These are phyloP conservation scores for Tympanopsis confertula DNA, from an alignment of 2,329 filamentous ascomycete species.

Conservation along the genomic window DNA sequence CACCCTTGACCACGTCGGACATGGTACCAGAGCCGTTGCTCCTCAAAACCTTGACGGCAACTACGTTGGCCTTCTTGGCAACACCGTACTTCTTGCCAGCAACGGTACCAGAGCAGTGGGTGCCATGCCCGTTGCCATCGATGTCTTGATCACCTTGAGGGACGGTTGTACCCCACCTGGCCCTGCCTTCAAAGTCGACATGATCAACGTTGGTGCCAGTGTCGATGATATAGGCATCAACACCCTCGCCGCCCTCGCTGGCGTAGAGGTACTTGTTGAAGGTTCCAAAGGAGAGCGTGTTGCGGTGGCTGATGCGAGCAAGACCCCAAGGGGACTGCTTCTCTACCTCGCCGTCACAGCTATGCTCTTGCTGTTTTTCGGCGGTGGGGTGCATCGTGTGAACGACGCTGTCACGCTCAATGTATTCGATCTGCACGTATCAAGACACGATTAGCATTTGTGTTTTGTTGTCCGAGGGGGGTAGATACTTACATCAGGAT, in stretches of 20 bases:
- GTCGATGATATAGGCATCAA: conserved; percentile 97
- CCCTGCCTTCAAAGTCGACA: conserved; percentile 94
- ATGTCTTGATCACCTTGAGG: conserved; percentile 71
- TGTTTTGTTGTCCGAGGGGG: neutral
- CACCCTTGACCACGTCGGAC: conserved; percentile 97
- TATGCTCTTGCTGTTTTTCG: conserved; percentile 24
- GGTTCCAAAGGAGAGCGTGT: conserved; percentile 73
- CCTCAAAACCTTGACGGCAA: conserved; percentile 94
- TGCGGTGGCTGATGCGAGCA: conserved; percentile 91
- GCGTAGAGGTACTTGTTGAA: conserved; percentile 99
- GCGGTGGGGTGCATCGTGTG: conserved; percentile 56
- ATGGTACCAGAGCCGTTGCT: conserved; percentile 97
- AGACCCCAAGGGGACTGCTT: conserved; percentile 97
- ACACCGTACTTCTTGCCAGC: conserved; percentile 99
- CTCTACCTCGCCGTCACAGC: conserved; percentile 54
- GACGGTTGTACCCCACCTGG: conserved; percentile 94
- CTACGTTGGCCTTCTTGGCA: conserved; percentile 94
- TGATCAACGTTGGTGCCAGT: conserved; percentile 90
- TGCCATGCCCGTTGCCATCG: conserved; percentile 96
- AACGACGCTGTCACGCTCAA: conserved; percentile 89
- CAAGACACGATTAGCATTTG: neutral
- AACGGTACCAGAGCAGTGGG: conserved; percentile 96
- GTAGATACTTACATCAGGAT: conserved; percentile 78
- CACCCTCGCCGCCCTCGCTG: conserved; percentile 82
- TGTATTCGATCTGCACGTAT: conserved; percentile 74